A percentile compares a stretch with the other conserved stretches of the same genome.
Conservation (phyloP, 108 stramenopile genomes). For the Hondaea fermentalgiana region DNA sequence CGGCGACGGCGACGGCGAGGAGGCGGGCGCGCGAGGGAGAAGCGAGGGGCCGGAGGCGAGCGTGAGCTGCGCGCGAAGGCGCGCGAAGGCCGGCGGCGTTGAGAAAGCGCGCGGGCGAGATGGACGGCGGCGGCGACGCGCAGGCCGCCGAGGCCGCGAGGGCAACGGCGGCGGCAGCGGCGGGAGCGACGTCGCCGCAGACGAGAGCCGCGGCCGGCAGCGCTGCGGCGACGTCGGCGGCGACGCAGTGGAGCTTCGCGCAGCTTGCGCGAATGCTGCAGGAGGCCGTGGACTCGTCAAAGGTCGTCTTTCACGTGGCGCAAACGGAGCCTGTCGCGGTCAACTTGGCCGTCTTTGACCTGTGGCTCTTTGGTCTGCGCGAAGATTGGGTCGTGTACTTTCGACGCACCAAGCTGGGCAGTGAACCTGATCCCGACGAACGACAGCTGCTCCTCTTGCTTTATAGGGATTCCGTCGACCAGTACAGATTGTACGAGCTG, state of each 20-base stretch:
- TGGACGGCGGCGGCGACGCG: no score
- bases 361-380: not conserved
- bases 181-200: no score
- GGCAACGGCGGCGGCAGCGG: no score
- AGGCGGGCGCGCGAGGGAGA: no score
- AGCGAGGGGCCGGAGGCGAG: no score
- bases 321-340: not conserved
- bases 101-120: no score
- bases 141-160: no score
- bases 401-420: not conserved
- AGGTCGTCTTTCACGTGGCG: not conserved
- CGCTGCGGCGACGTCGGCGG: not conserved
- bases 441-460: not conserved
- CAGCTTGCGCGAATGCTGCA: not conserved
- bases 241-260: not conserved
- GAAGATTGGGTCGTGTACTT: not conserved
- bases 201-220: not conserved
- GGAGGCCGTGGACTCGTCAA: not conserved
- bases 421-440: not conserved
- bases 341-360: not conserved
- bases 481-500: slow-evolving; percentile 7
- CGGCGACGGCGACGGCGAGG: no score
- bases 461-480: not conserved
- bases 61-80: no score
- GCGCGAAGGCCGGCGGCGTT: no score